phyloP scores from a whole-genome alignment of 2,329 filamentous ascomycete species.

The Paraphoma chrysanthemicola region DNA sequence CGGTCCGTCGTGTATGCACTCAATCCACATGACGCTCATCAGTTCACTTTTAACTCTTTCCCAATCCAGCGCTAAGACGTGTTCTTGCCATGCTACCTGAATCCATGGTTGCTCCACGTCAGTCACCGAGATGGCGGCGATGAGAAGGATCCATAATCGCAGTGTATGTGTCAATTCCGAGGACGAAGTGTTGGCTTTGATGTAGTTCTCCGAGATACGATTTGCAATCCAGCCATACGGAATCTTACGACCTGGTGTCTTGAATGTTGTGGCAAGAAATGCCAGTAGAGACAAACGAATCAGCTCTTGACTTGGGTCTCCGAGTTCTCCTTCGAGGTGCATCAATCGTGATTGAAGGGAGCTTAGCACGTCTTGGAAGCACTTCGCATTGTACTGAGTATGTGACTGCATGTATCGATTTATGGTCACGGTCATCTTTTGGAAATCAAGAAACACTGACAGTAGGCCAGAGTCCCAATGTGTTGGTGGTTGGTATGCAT shows the following conservation, averaged over 20 bases:
- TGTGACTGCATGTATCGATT: constrained; percentile 10
- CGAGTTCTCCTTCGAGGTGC: constrained; percentile 2
- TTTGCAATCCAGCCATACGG: constrained; percentile 9
- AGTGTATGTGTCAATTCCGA: constrained; percentile 37
- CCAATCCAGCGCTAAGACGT: neutral
- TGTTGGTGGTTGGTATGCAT: constrained; percentile 1
- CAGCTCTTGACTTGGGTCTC: neutral
- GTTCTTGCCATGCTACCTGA: neutral
- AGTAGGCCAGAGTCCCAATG: constrained; percentile 10
- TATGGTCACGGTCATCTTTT: constrained; percentile 8
- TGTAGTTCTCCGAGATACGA: neutral
- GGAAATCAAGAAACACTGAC: constrained; percentile 15
- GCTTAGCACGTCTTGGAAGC: constrained; percentile 15
- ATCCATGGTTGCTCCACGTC: neutral
- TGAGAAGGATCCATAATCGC: neutral
- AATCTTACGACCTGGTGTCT: constrained; percentile 14
- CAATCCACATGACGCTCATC: constrained; percentile 46
- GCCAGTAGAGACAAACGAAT: constrained; percentile 12
- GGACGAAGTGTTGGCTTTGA: neutral
- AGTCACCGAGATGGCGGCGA: neutral
- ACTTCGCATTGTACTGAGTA: neutral
- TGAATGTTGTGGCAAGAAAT: constrained; percentile 18
- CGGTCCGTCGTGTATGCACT: neutral
- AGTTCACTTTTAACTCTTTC: neutral
- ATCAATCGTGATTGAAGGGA: constrained; percentile 20